Percentiles rank a stretch among this genome's conserved stretches.
phyloP scores from a whole-genome alignment of 192 early-diverging fungal species.

The Linderina pennispora region DNA sequence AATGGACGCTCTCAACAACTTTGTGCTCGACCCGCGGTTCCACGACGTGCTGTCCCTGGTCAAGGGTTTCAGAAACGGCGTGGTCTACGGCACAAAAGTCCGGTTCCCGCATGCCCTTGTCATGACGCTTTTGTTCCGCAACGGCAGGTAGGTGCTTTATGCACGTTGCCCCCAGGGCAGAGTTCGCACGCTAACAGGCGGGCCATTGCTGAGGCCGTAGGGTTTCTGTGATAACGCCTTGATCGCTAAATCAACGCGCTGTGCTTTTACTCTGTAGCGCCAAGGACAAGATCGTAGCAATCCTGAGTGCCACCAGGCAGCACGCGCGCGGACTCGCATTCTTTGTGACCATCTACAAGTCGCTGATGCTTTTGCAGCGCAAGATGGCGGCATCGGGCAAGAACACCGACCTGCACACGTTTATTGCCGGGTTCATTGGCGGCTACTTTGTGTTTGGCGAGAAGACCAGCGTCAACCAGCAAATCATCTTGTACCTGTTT shows the following conservation, averaged over 20 bases:
- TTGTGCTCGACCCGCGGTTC: conserved; percentile 66
- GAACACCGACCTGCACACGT: conserved; percentile 72
- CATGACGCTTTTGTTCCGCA: conserved; percentile 91
- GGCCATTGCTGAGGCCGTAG: no score
- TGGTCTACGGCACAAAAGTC: conserved; percentile 95
- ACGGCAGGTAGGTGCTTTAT: no score
- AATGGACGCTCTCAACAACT: conserved; percentile 17
- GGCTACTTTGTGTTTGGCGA: conserved; percentile 94
- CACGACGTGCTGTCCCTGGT: conserved; percentile 77
- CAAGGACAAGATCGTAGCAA: conserved; percentile 66
- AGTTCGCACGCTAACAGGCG: no score
- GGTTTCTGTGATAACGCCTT: no score
- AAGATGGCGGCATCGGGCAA: conserved; percentile 62
- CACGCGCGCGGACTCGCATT: conserved; percentile 85
- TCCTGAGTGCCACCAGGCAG: conserved; percentile 80
- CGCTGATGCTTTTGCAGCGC: conserved; percentile 72
- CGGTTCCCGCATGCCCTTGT: conserved; percentile 95
- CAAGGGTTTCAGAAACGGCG: conserved; percentile 91
- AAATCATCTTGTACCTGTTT: conserved; percentile 94
- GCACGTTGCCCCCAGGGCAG: no score
- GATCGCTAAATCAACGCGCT: no score
- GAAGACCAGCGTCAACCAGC: conserved; percentile 93
- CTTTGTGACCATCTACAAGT: conserved; percentile 95
- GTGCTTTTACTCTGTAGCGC: conserved; percentile 42
- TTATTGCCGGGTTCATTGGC: conserved; percentile 85